A percentile compares a stretch with the other conserved stretches of the same genome.
Conservation (phyloP, 768 basidiomycete genomes). For the Serendipita sp. region DNA sequence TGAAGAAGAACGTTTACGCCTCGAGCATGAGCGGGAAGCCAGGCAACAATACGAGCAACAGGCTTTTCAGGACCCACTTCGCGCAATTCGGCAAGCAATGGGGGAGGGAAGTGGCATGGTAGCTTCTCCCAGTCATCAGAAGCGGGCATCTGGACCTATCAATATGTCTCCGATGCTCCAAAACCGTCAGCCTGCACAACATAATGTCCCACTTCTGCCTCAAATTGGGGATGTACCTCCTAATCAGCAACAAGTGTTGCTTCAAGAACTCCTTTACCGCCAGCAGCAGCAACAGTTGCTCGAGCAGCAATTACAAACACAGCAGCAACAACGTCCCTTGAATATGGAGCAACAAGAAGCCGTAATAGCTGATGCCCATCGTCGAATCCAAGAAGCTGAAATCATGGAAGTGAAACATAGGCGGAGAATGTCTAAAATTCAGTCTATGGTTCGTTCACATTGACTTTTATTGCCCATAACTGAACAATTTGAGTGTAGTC, state of each 20-base stretch:
- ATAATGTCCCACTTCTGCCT: background rate
- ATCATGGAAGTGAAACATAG: slow-evolving; percentile 65
- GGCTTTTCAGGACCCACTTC: background rate
- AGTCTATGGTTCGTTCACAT: slow-evolving; percentile 50
- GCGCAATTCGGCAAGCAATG: slow-evolving; percentile 13
- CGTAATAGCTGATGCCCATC: slow-evolving; percentile 60
- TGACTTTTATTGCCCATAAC: background rate
- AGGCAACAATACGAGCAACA: background rate
- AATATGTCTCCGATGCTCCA: background rate
- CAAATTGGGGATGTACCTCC: background rate
- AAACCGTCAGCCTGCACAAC: background rate
- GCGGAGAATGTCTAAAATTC: slow-evolving; percentile 66
- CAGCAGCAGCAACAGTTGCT: slow-evolving; percentile 33
- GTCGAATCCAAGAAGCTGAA: slow-evolving; percentile 83
- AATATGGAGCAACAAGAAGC: slow-evolving; percentile 27
- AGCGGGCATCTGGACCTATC: slow-evolving; percentile 10
- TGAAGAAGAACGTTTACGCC: background rate
- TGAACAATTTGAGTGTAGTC: slow-evolving; percentile 30
- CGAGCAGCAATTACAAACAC: slow-evolving; percentile 46
- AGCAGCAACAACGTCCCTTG: slow-evolving; percentile 37
- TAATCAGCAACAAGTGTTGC: background rate
- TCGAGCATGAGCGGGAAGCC: background rate
- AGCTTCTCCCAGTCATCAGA: background rate
- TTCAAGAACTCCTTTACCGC: slow-evolving; percentile 9
- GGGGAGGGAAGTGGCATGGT: slow-evolving; percentile 11